Evolutionary conservation across 495 filamentous ascomycete genomes (phyloP).

Genomic region (Alectoria sarmentosa): DNA sequence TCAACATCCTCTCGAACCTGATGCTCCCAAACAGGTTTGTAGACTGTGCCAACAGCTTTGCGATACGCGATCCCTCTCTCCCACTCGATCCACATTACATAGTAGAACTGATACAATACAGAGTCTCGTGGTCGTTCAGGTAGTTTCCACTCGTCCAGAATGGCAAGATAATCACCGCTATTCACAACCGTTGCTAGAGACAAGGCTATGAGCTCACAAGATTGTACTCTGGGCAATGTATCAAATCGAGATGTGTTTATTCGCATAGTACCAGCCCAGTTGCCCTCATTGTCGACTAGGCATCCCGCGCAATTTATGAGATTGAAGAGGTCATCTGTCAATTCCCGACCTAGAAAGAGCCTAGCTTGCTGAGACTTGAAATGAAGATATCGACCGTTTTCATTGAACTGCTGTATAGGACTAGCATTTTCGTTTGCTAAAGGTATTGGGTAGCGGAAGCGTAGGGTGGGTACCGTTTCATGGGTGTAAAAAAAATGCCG

Average conservation of each 20-base stretch:
- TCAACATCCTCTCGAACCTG: background rate
- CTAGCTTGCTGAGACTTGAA: background rate
- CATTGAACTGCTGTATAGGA: background rate
- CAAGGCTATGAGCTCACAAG: background rate
- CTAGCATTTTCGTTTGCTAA: background rate
- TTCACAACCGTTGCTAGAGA: background rate
- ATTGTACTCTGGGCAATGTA: background rate
- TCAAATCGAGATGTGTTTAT: background rate
- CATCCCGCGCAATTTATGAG: background rate
- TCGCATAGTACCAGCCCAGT: background rate
- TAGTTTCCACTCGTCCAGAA: background rate
- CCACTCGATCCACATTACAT: background rate
- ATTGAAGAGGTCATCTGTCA: background rate
- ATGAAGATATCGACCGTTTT: background rate
- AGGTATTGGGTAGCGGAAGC: background rate
- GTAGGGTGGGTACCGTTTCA: background rate
- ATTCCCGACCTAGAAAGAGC: background rate
- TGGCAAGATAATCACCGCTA: background rate
- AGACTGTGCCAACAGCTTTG: background rate
- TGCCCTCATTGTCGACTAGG: background rate
- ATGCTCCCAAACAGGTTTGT: background rate
- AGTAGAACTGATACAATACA: background rate
- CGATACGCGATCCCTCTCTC: background rate
- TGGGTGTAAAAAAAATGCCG: background rate
- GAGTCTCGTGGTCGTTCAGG: background rate